Conservation (phyloP, 2,329 filamentous ascomycete species). For the Zasmidium cellare region DNA sequence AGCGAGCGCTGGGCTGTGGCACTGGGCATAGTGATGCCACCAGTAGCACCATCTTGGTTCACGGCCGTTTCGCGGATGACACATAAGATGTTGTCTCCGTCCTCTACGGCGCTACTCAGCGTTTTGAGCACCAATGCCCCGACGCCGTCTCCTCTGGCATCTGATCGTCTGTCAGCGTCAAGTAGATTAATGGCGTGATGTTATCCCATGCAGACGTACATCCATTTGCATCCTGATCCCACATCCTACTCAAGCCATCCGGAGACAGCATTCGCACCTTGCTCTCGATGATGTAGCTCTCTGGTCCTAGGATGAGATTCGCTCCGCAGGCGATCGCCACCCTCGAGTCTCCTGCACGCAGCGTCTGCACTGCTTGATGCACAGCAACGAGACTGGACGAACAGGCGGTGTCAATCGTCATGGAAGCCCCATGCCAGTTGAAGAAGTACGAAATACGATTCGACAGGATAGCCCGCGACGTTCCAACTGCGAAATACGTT, state of each 20-base stretch:
- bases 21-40: slow-evolving; percentile 42
- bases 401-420: slow-evolving; percentile 51
- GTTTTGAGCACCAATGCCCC: slow-evolving; percentile 38
- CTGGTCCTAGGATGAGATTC: slow-evolving; percentile 28
- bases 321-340: slow-evolving; percentile 23
- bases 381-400: slow-evolving; percentile 42
- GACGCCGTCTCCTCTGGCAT: slow-evolving; percentile 56
- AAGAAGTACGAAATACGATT: slow-evolving; percentile 41
- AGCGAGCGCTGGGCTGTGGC: slow-evolving; percentile 36
- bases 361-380: slow-evolving; percentile 33
- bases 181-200: too few species aligned
- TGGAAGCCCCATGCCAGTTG: slow-evolving; percentile 28
- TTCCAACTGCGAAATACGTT: slow-evolving; percentile 29
- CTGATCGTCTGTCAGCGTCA: too few species aligned
- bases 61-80: slow-evolving; percentile 38
- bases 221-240: slow-evolving; percentile 32
- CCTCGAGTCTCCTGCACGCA: slow-evolving; percentile 28
- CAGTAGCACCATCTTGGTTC: slow-evolving; percentile 40
- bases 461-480: slow-evolving; percentile 39
- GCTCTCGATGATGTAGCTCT: slow-evolving; percentile 23
- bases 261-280: too few species aligned
- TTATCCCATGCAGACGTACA: slow-evolving; percentile 28
- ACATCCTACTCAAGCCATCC: too few species aligned
- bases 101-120: slow-evolving; percentile 14
- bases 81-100: slow-evolving; percentile 31